Conservation (phyloP, 805 yeast species). For the Saturnispora hagleri region DNA sequence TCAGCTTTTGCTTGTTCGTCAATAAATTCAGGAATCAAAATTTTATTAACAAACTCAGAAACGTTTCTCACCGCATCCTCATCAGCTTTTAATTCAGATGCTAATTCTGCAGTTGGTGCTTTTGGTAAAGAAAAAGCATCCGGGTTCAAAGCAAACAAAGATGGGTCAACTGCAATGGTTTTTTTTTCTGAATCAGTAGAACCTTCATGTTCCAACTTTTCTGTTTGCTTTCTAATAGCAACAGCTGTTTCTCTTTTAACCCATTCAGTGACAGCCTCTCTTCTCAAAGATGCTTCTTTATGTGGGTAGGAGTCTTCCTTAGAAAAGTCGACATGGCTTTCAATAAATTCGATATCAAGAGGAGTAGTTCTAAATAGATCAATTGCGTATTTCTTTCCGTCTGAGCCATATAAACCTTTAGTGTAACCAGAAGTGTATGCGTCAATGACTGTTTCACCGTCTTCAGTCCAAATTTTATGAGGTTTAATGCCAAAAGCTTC, state of each 20-base stretch:
- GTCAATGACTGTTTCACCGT: constrained; percentile 35
- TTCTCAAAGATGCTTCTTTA: constrained; percentile 65
- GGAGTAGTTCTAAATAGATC: constrained; percentile 84
- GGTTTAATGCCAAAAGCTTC: constrained; percentile 71
- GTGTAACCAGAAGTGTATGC: constrained; percentile 66
- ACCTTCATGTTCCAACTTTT: constrained; percentile 28
- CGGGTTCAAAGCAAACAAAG: constrained; percentile 60
- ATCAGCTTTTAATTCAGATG: constrained; percentile 37
- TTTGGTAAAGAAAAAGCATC: constrained; percentile 54
- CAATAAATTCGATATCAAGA: constrained; percentile 69
- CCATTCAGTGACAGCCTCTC: constrained; percentile 89
- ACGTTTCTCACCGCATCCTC: constrained; percentile 59
- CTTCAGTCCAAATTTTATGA: constrained; percentile 46
- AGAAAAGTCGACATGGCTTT: constrained; percentile 38
- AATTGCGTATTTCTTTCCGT: constrained; percentile 73
- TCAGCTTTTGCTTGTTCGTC: constrained; percentile 42
- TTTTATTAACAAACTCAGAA: constrained; percentile 49
- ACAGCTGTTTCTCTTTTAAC: constrained; percentile 60
- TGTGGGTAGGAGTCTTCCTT: constrained; percentile 67
- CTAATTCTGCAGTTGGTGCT: constrained; percentile 30
- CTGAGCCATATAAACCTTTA: constrained; percentile 81
- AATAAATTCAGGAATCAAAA: constrained; percentile 56
- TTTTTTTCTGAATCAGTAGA: constrained; percentile 30
- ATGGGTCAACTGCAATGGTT: constrained; percentile 43
- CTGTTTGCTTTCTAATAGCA: constrained; percentile 41